Evolutionary conservation across 305 asterid species (phyloP).

Genomic region (Fraxinus paxiana): DNA sequence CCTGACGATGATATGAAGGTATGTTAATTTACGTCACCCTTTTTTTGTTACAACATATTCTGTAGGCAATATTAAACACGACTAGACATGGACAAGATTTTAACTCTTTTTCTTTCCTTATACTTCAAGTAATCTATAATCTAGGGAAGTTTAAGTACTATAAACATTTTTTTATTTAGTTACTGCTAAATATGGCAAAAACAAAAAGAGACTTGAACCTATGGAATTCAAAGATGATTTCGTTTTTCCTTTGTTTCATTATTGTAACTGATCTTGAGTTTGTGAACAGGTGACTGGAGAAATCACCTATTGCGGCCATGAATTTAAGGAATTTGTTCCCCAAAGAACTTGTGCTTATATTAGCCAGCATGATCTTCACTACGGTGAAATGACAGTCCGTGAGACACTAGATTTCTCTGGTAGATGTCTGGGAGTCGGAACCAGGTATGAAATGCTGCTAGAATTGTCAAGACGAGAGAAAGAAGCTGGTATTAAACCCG

Average conservation of each 20-base stretch:
- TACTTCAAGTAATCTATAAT: not conserved
- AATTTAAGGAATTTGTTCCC: constrained; percentile 44
- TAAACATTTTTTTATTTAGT: not conserved
- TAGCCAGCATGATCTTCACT: constrained; percentile 54
- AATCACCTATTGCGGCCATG: constrained; percentile 54
- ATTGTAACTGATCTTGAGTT: not conserved
- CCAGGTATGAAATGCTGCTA: constrained; percentile 44
- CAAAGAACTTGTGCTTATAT: constrained; percentile 82
- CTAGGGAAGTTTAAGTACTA: not conserved
- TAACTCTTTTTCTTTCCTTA: not conserved
- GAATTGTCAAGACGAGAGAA: constrained; percentile 58
- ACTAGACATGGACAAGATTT: not conserved
- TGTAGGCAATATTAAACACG: not conserved
- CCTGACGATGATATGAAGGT: constrained; percentile 64
- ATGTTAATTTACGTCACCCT: not conserved
- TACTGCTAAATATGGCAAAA: not conserved
- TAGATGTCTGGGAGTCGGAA: constrained; percentile 52
- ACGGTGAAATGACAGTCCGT: constrained; percentile 56
- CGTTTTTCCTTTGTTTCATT: not conserved
- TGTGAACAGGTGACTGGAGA: constrained; percentile 53
- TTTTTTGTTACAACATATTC: not conserved
- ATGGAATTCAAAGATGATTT: not conserved
- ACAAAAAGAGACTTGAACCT: not conserved
- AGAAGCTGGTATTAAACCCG: constrained; percentile 51
- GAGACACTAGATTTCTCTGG: constrained; percentile 56